Conservation (phyloP, 2,329 filamentous ascomycete genomes). For the Davidsoniella neocaledoniae region DNA sequence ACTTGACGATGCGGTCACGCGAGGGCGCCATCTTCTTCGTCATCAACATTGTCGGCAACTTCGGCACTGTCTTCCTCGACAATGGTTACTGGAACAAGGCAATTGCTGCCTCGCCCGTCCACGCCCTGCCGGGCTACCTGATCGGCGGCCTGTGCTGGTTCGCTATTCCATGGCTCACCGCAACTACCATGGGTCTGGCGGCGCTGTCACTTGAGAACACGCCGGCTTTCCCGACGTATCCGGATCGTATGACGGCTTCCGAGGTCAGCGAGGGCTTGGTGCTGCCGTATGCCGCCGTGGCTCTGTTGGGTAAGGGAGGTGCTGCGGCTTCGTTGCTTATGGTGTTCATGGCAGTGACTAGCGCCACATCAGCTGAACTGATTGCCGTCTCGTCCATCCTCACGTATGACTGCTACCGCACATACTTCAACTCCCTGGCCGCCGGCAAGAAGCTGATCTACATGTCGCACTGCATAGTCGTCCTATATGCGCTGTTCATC, state of each 20-base stretch:
- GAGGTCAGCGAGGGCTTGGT: constrained; percentile 75
- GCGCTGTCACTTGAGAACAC: constrained; percentile 64
- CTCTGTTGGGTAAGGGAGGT: constrained; percentile 65
- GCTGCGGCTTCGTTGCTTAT: constrained; percentile 64
- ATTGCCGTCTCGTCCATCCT: constrained; percentile 76
- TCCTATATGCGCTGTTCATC: constrained; percentile 57
- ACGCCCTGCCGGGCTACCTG: constrained; percentile 77
- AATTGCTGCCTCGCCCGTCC: constrained; percentile 70
- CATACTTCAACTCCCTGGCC: constrained; percentile 65
- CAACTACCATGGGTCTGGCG: constrained; percentile 74
- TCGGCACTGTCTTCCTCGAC: constrained; percentile 70
- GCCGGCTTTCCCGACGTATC: constrained; percentile 55
- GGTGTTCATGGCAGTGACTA: constrained; percentile 82
- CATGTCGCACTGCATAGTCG: constrained; percentile 59
- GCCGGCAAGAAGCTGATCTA: constrained; percentile 62
- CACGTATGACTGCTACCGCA: constrained; percentile 79
- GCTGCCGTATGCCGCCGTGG: constrained; percentile 70
- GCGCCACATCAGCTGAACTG: constrained; percentile 64
- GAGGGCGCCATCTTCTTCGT: constrained; percentile 82
- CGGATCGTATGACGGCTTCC: constrained; percentile 49
- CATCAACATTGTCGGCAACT: constrained; percentile 74
- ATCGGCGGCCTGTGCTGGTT: constrained; percentile 81
- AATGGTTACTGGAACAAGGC: constrained; percentile 90
- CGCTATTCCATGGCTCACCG: constrained; percentile 77
- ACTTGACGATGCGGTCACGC: constrained; percentile 68